phyloP scores from a whole-genome alignment of 495 filamentous ascomycete genomes.

The Penicillium antarcticum region DNA sequence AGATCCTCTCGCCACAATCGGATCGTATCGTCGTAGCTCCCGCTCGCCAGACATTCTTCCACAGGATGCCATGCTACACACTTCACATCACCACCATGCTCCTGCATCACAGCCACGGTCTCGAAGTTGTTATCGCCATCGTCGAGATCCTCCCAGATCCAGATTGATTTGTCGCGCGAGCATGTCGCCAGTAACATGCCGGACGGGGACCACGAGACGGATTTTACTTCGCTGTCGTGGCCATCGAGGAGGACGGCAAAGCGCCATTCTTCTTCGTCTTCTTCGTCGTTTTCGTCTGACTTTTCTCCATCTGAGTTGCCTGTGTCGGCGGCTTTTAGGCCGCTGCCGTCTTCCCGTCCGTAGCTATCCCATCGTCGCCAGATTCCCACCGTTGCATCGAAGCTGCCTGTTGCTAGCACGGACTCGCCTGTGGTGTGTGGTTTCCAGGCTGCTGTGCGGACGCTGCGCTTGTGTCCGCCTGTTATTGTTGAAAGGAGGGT shows the following conservation, averaged over 20 bases:
- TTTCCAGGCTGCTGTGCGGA: slow-evolving; percentile 82
- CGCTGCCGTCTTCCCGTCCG: slow-evolving; percentile 26
- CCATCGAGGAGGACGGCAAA: slow-evolving; percentile 86
- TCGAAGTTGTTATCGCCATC: slow-evolving; percentile 90
- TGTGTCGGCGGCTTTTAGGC: slow-evolving; percentile 10
- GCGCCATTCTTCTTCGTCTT: slow-evolving; percentile 79
- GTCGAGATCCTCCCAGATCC: slow-evolving; percentile 94
- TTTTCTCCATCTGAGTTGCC: slow-evolving; percentile 3
- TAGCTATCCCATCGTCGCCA: slow-evolving; percentile 69
- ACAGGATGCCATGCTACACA: slow-evolving; percentile 85
- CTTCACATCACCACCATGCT: slow-evolving; percentile 94
- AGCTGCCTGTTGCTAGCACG: slow-evolving; percentile 85
- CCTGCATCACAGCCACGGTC: slow-evolving; percentile 88
- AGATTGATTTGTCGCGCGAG: slow-evolving; percentile 89
- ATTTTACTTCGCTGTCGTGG: slow-evolving; percentile 92
- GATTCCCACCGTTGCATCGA: slow-evolving; percentile 85
- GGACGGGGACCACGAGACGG: slow-evolving; percentile 72
- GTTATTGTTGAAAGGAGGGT: slow-evolving; percentile 72
- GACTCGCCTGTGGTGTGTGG: slow-evolving; percentile 61
- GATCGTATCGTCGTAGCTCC: slow-evolving; percentile 89
- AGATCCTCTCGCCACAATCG: slow-evolving; percentile 84
- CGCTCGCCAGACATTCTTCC: slow-evolving; percentile 77
- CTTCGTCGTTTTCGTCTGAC: slow-evolving; percentile 20
- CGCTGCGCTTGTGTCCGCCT: slow-evolving; percentile 84
- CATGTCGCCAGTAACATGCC: slow-evolving; percentile 86